Conservation (phyloP, 805 yeast species). For the Saturnispora quitensis region DNA sequence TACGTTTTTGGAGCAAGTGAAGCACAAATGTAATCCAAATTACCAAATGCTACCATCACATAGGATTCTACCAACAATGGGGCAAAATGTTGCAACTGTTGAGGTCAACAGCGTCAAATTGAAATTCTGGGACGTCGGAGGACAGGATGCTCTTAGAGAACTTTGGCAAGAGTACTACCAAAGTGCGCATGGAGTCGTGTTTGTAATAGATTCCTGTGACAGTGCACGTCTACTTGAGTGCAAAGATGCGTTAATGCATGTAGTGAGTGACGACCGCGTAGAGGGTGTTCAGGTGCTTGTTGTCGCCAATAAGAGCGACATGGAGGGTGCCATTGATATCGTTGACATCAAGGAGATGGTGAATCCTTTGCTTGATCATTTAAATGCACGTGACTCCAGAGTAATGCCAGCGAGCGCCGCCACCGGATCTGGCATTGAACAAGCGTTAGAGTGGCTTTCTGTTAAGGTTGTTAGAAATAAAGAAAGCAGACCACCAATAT, state of each 20-base stretch:
- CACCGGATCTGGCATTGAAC: slow-evolving; percentile 73
- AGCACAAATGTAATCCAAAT: slow-evolving; percentile 33
- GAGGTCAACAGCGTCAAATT: slow-evolving; percentile 30
- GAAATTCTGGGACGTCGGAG: slow-evolving; percentile 96
- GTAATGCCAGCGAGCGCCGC: slow-evolving; percentile 85
- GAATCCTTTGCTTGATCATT: slow-evolving; percentile 70
- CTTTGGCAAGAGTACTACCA: slow-evolving; percentile 85
- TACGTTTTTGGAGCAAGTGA: slow-evolving; percentile 60
- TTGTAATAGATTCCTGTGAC: slow-evolving; percentile 89
- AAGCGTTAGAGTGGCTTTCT: slow-evolving; percentile 84
- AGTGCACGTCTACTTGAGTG: slow-evolving; percentile 77
- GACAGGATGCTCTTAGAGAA: slow-evolving; percentile 74
- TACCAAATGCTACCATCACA: slow-evolving; percentile 42
- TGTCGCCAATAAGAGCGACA: slow-evolving; percentile 93
- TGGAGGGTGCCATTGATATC: slow-evolving; percentile 51
- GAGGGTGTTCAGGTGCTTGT: slow-evolving; percentile 84
- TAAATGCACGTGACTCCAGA: slow-evolving; percentile 85
- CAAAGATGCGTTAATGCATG: slow-evolving; percentile 48
- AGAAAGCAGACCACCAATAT: neutral
- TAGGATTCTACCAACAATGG: slow-evolving; percentile 84
- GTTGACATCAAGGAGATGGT: slow-evolving; percentile 76
- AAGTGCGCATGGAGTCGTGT: slow-evolving; percentile 84
- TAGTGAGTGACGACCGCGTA: slow-evolving; percentile 49
- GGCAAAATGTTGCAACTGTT: slow-evolving; percentile 69
- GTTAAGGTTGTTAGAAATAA: slow-evolving; percentile 48